Evolutionary conservation across 139 green algal genomes (phyloP).

Genomic region (Eudorina sp.): DNA sequence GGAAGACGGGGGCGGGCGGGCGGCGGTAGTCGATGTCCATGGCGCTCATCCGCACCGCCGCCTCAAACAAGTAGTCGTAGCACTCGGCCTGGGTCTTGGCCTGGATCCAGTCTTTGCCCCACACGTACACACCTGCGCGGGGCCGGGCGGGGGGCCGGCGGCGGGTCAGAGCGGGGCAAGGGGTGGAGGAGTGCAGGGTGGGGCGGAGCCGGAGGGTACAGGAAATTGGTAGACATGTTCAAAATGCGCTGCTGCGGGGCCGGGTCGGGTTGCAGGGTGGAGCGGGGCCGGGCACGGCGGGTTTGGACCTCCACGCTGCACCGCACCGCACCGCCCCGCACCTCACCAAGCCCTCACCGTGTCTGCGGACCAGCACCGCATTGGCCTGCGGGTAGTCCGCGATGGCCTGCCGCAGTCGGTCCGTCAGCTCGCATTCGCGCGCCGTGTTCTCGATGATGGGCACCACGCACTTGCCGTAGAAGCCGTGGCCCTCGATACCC

Average conservation of each 20-base stretch:
- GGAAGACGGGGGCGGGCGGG: slow-evolving; percentile 52
- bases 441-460: slow-evolving; percentile 99
- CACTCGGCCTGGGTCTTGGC: slow-evolving; percentile 91
- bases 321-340: neutral
- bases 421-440: slow-evolving; percentile 95
- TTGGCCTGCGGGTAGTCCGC: slow-evolving; percentile 84
- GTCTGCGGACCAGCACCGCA: slow-evolving; percentile 87
- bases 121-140: slow-evolving; percentile 91
- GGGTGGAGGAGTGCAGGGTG: neutral
- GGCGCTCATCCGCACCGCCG: slow-evolving; percentile 79
- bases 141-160: too few relatives aligned
- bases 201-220: neutral
- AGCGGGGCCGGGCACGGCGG: neutral
- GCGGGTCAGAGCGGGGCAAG: neutral
- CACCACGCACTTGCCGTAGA: slow-evolving; percentile 88
- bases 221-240: too few relatives aligned
- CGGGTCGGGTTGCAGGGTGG: too few relatives aligned
- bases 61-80: slow-evolving; percentile 97
- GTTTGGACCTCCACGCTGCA: neutral
- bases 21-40: slow-evolving; percentile 83
- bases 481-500: slow-evolving; percentile 91
- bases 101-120: slow-evolving; percentile 88
- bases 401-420: slow-evolving; percentile 88
- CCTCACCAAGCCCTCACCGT: slow-evolving; percentile 60
- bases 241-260: too few relatives aligned